Evolutionary conservation across 169 alveolate genomes (phyloP).

Genomic region (Eimeria praecox): DNA sequence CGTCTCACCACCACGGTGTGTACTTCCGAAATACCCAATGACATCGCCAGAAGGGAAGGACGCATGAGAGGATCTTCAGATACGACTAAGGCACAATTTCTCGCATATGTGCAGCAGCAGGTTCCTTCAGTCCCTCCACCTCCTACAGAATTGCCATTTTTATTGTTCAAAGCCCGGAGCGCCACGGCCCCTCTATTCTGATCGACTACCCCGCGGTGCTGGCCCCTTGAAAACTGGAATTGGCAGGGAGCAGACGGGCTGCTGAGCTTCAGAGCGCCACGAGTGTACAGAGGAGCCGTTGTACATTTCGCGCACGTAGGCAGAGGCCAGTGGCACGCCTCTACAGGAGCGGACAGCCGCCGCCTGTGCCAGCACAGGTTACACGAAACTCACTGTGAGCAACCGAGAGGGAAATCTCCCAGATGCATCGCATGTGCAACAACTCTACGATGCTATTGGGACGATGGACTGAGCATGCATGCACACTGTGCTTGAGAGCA

Average conservation of each 20-base stretch:
- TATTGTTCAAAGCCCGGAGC: not conserved
- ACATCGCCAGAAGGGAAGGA: conserved; percentile 21
- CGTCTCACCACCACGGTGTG: conserved; percentile 57
- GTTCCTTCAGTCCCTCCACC: not conserved
- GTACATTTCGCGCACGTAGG: conserved; percentile 1
- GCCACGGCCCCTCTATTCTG: not conserved
- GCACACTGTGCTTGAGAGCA: not conserved
- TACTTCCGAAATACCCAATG: conserved; percentile 58
- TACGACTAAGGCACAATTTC: conserved; percentile 19
- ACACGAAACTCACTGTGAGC: not conserved
- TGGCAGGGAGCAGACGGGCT: not conserved
- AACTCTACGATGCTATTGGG: not conserved
- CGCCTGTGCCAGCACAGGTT: conserved; percentile 30
- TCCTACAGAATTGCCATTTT: not conserved
- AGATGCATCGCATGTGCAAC: not conserved
- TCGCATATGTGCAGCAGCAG: conserved; percentile 15
- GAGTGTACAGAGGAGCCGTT: not conserved
- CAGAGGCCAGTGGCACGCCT: conserved; percentile 72
- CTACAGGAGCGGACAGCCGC: conserved; percentile 35
- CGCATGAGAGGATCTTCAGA: conserved; percentile 71
- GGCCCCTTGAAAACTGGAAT: not conserved
- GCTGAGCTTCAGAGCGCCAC: not conserved
- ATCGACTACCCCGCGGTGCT: not conserved
- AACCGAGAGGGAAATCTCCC: not conserved
- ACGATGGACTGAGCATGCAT: not conserved